These are phyloP conservation scores for Fusarium bactridioides DNA, from an alignment of 2,329 filamentous ascomycete genomes.

Conservation along the genomic window DNA sequence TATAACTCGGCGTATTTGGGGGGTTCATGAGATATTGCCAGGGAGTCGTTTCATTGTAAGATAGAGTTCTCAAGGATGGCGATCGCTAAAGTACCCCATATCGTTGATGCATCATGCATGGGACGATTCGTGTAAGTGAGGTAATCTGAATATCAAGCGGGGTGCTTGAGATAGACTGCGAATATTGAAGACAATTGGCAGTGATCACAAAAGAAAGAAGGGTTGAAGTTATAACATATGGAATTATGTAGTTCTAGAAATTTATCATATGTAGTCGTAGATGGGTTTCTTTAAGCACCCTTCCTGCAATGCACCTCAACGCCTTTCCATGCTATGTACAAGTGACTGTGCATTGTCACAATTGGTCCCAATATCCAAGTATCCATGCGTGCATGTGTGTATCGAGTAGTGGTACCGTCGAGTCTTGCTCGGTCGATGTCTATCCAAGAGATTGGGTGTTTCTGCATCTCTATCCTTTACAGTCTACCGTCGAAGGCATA, in stretches of 20 bases:
- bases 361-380: constrained; percentile 9
- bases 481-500: constrained; percentile 45
- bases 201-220: not conserved
- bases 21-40: constrained; percentile 1
- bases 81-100: constrained; percentile 6
- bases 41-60: not conserved
- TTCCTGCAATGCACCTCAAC: constrained; percentile 39
- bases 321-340: constrained; percentile 44
- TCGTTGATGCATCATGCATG: constrained; percentile 7
- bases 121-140: not conserved
- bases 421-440: constrained; percentile 29
- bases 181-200: too few relatives aligned
- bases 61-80: constrained; percentile 6
- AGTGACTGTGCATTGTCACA: constrained; percentile 36
- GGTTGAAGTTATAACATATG: constrained; percentile 35
- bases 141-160: not conserved
- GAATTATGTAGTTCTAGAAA: constrained; percentile 40
- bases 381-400: constrained; percentile 15
- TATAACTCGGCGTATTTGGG: constrained; percentile 18
- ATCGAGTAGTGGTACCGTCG: constrained; percentile 14
- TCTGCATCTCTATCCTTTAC: constrained; percentile 26
- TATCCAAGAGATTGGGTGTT: constrained; percentile 8
- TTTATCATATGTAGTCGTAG: constrained; percentile 39
- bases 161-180: not conserved
- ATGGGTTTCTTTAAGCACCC: constrained; percentile 35